These are phyloP conservation scores for Anthracocystis panici-leucophaei DNA, from an alignment of 1,284 basidiomycete species.

Conservation along the genomic window DNA sequence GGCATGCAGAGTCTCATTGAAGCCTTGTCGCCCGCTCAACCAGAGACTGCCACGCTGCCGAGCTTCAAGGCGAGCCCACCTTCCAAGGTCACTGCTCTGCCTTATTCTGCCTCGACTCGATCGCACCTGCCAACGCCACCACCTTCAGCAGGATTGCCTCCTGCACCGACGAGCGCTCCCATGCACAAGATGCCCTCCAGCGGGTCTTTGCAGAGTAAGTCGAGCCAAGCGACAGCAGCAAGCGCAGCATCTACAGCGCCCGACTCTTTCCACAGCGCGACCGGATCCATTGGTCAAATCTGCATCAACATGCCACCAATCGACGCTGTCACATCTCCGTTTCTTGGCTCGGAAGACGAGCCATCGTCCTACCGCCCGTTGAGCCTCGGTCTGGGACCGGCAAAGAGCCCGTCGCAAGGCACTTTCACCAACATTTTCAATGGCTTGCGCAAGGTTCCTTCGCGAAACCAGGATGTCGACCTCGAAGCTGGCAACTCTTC, in stretches of 20 bases:
- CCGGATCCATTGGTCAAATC: slow-evolving; percentile 35
- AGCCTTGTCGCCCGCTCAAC: slow-evolving; percentile 33
- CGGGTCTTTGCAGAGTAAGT: slow-evolving; percentile 40
- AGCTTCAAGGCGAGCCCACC: slow-evolving; percentile 21
- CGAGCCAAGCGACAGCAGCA: slow-evolving; percentile 21
- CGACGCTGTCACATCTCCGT: slow-evolving; percentile 15
- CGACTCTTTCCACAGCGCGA: slow-evolving; percentile 41
- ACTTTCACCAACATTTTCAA: slow-evolving; percentile 43
- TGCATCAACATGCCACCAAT: slow-evolving; percentile 35
- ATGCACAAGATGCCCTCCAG: slow-evolving; percentile 37
- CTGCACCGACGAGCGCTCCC: slow-evolving; percentile 27
- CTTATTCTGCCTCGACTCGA: slow-evolving; percentile 15
- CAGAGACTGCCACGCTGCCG: slow-evolving; percentile 29
- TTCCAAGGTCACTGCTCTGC: slow-evolving; percentile 7
- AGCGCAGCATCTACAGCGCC: slow-evolving; percentile 10
- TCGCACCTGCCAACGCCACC: slow-evolving; percentile 40
- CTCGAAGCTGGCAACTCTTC: slow-evolving; percentile 37
- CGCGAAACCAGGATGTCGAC: slow-evolving; percentile 18
- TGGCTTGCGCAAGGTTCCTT: slow-evolving; percentile 22
- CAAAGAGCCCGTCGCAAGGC: slow-evolving; percentile 35
- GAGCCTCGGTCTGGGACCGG: slow-evolving; percentile 46
- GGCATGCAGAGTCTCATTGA: slow-evolving; percentile 35
- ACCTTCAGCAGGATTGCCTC: slow-evolving; percentile 40
- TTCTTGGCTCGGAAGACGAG: slow-evolving; percentile 6
- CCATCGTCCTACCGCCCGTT: slow-evolving; percentile 37